A percentile compares a stretch with the other conserved stretches of the same genome.
These are phyloP conservation scores for Globisporangium heterothallicum DNA, from an alignment of 352 stramenopile genomes.

Conservation along the genomic window DNA sequence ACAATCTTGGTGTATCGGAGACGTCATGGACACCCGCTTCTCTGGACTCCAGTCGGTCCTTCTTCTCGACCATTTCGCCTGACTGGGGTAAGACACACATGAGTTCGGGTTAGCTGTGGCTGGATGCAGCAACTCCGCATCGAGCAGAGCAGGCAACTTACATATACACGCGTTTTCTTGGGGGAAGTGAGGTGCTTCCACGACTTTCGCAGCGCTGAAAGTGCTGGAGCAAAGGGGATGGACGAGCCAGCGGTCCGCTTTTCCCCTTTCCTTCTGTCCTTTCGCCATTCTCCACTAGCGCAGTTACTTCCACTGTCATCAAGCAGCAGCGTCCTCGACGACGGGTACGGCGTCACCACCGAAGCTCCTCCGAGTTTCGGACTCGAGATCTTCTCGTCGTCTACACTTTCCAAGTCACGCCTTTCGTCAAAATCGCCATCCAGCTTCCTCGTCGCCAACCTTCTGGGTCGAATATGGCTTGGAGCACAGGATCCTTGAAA, in stretches of 20 bases:
- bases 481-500: not conserved
- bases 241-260: not conserved
- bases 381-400: too few species aligned
- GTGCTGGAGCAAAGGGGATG: not conserved
- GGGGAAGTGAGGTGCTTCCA: constrained; percentile 1
- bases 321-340: constrained; percentile 17
- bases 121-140: not conserved
- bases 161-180: constrained; percentile 16
- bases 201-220: not conserved
- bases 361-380: not conserved
- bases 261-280: not conserved
- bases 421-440: not conserved
- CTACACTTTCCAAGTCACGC: too few species aligned
- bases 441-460: not conserved
- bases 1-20: too few species aligned
- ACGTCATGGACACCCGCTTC: not conserved
- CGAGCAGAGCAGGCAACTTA: constrained; percentile 3
- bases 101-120: too few species aligned
- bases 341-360: constrained; percentile 18
- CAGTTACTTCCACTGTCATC: constrained; percentile 7
- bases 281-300: not conserved
- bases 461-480: not conserved
- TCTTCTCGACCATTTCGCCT: constrained; percentile 9
- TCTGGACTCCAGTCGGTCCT: too few species aligned
- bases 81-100: not conserved